Evolutionary conservation across 108 stramenopile genomes (phyloP).

Genomic region (Cyclotella cryptica): DNA sequence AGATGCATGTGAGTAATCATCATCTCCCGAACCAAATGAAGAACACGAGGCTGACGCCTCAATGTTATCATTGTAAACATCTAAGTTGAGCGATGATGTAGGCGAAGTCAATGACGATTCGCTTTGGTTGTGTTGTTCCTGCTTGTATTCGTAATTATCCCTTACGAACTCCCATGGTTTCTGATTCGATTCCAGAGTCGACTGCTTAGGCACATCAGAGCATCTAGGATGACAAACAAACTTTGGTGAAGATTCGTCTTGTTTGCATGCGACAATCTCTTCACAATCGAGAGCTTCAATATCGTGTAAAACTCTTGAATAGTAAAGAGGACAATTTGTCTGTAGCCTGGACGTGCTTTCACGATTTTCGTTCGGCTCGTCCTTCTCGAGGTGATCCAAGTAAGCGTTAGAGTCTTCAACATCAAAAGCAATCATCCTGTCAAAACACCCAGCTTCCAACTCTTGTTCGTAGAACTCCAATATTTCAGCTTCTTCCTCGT

Average conservation of each 20-base stretch:
- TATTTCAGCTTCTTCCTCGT: conserved; percentile 44
- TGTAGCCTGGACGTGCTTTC: neutral
- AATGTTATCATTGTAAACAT: conserved; percentile 19
- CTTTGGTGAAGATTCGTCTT: neutral
- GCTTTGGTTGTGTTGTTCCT: conserved; percentile 9
- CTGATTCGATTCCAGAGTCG: neutral
- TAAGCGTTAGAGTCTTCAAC: conserved; percentile 6
- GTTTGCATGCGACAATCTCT: neutral
- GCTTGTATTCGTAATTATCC: conserved; percentile 6
- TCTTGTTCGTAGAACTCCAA: conserved; percentile 48
- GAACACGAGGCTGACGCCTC: conserved; percentile 3
- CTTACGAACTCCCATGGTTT: neutral
- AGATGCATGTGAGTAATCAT: neutral
- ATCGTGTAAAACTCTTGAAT: neutral
- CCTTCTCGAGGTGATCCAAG: neutral
- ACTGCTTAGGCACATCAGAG: neutral
- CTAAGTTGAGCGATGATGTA: conserved; percentile 33
- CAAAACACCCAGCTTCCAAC: conserved; percentile 14
- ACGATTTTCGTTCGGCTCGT: neutral
- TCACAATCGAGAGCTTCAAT: neutral
- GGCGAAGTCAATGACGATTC: conserved; percentile 18
- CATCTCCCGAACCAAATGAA: neutral
- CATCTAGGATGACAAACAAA: too few relatives aligned
- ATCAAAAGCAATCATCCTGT: conserved; percentile 14
- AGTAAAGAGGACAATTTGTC: neutral